Base-by-base conservation (phyloP, 768 basidiomycete species). In the Tricholomella constricta region DNA sequence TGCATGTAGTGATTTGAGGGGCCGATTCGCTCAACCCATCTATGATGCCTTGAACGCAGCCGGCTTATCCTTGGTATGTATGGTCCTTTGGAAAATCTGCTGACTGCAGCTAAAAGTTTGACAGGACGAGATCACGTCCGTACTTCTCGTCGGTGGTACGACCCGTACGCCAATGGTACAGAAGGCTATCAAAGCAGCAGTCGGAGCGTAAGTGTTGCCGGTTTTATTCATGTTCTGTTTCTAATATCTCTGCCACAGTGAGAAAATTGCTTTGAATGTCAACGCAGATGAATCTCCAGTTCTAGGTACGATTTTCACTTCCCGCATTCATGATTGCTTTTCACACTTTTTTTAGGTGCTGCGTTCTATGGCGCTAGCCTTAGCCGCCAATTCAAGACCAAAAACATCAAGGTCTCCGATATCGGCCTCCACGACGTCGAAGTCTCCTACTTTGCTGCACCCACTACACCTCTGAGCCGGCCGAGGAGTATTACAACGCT, bases 251-350 rank as follows among this genome's bases (percentile, higher is more conserved):
- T 20, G 3, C 15, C 22, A 14, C 46, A 89, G 86, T 42, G 82
- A 86, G 47, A 92, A 91, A 70, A 88, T 98, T 52, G 92, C 96
- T 5, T 78, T 88, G 64, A 98, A 98, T 60, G 91, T 99, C 55
- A 98, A 99, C 67, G 88, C 96, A 0, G 97, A 98, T 66, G 97
- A 99, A 72, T 91, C 94, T 0, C 91, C 89, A 22, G 96, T 98
- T 17, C 81, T 99, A 38, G 94, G 89, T 78, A 67, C 19, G 60
- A 44, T 38, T 8, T 15, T 27, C 12, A n/a, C 32, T 37, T 2
- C 14, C 1, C 27, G 10, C 20, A 22, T 22, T 19, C 10, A 22
- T 27, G 44, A 41, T 25, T 48, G 25, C 23, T 48, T 46, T 61
- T 50, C n/a, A 50, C 54, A 36, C 45, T 14, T 26, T 20, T 47